Conservation (phyloP, 2,329 filamentous ascomycete genomes). For the Stachybotrys echinatus region DNA sequence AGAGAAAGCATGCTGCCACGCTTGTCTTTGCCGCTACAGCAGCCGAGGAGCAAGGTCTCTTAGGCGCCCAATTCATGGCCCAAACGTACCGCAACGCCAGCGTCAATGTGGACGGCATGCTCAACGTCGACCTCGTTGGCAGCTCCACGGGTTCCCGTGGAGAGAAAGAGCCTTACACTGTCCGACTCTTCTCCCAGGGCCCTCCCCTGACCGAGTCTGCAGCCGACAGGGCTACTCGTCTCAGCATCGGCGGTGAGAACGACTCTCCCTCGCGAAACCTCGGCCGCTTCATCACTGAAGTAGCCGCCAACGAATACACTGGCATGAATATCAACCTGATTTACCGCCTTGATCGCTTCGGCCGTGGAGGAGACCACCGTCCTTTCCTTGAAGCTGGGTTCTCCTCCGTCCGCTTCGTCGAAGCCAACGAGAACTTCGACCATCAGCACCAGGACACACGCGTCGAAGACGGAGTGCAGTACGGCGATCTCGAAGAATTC, state of each 20-base stretch:
- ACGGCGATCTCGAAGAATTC: constrained; percentile 50
- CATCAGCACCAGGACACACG: constrained; percentile 54
- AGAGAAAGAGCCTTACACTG: constrained; percentile 39
- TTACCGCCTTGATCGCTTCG: constrained; percentile 50
- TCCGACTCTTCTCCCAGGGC: constrained; percentile 50
- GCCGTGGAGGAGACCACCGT: constrained; percentile 51
- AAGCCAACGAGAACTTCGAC: constrained; percentile 50
- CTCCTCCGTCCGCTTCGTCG: constrained; percentile 49
- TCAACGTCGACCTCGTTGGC: constrained; percentile 54
- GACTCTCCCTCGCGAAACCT: constrained; percentile 50
- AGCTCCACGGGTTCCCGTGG: constrained; percentile 40
- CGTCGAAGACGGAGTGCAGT: constrained; percentile 42
- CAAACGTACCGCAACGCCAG: constrained; percentile 44
- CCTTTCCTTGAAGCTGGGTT: constrained; percentile 52
- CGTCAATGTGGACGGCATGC: constrained; percentile 51
- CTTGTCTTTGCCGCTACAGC: constrained; percentile 53
- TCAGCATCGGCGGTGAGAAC: constrained; percentile 46
- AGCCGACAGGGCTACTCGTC: constrained; percentile 27
- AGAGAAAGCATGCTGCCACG: constrained; percentile 40
- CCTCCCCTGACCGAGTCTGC: constrained; percentile 37
- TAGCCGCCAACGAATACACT: constrained; percentile 44
- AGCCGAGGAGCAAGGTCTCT: constrained; percentile 52
- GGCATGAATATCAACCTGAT: constrained; percentile 51
- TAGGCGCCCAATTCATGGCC: constrained; percentile 46
- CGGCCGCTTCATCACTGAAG: constrained; percentile 48